A percentile compares a stretch with the other conserved stretches of the same genome.
Evolutionary conservation across 192 early-diverging fungal genomes (phyloP).

Genomic region (Phlyctochytrium bullatum): DNA sequence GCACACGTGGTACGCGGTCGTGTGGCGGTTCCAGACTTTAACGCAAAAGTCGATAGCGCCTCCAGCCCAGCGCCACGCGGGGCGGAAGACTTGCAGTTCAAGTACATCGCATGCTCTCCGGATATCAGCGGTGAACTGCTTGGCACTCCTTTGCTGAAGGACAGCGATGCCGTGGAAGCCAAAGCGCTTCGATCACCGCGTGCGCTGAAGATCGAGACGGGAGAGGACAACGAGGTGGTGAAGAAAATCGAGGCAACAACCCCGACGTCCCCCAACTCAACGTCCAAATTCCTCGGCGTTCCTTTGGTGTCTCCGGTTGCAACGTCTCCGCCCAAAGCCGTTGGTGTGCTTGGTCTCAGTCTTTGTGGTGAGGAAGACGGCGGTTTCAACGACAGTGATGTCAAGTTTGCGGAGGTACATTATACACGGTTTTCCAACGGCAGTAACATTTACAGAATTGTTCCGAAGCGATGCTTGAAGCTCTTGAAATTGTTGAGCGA

Average conservation of each 20-base stretch:
- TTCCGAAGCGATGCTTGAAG: not conserved
- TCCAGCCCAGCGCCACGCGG: not conserved
- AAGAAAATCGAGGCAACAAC: not conserved
- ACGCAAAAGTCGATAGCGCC: not conserved
- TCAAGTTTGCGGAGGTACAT: conserved; percentile 32
- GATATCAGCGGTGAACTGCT: conserved; percentile 7
- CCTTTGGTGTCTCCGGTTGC: conserved; percentile 15
- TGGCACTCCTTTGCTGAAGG: not conserved
- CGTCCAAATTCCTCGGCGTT: conserved; percentile 28
- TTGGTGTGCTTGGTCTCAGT: conserved; percentile 29
- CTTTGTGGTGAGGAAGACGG: conserved; percentile 23
- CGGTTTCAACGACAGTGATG: conserved; percentile 29
- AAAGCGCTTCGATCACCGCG: not conserved
- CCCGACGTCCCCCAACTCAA: not conserved
- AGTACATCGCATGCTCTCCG: conserved; percentile 20
- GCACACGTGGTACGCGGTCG: not conserved
- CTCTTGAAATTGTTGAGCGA: conserved; percentile 2
- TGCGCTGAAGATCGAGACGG: conserved; percentile 1
- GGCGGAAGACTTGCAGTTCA: not conserved
- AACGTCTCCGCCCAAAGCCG: not conserved
- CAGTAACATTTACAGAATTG: not conserved
- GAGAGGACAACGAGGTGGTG: not conserved
- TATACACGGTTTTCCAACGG: too few species aligned
- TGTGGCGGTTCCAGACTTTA: not conserved
- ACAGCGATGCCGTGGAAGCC: not conserved